A percentile compares a stretch with the other conserved stretches of the same genome.
These are phyloP conservation scores for Herpetomonas samuelpessoai DNA, from an alignment of 208 protist genomes.

Conservation along the genomic window DNA sequence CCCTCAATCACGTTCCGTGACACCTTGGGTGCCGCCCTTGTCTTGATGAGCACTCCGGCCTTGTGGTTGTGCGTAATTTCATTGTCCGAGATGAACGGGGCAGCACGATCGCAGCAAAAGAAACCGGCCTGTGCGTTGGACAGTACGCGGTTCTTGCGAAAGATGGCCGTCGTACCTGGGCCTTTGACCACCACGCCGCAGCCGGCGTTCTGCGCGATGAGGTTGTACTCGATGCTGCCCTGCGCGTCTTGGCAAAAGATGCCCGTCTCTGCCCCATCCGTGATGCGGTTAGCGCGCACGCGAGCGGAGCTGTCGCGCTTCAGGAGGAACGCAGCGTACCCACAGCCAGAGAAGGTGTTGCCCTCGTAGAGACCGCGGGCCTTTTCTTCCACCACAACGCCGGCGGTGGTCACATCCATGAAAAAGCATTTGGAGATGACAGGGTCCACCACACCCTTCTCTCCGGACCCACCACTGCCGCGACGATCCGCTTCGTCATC, in stretches of 20 bases:
- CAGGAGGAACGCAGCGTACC: constrained; percentile 80
- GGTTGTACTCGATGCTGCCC: constrained; percentile 77
- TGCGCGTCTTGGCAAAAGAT: constrained; percentile 82
- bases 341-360: constrained; percentile 75
- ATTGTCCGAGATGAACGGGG: constrained; percentile 71
- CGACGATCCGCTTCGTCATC: constrained; percentile 9
- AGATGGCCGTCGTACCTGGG: constrained; percentile 33
- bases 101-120: constrained; percentile 70
- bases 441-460: constrained; percentile 26
- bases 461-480: constrained; percentile 1
- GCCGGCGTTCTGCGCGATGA: constrained; percentile 71
- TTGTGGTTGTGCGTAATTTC: constrained; percentile 70
- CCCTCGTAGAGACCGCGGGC: constrained; percentile 63
- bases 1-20: constrained; percentile 63
- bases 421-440: constrained; percentile 77
- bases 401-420: constrained; percentile 69
- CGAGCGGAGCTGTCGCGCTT: constrained; percentile 48
- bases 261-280: constrained; percentile 65
- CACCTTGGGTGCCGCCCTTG: constrained; percentile 57
- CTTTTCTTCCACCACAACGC: constrained; percentile 63
- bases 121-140: constrained; percentile 77
- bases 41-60: constrained; percentile 85
- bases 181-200: constrained; percentile 83
- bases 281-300: constrained; percentile 66
- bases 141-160: constrained; percentile 67